Evolutionary conservation across 78 protist genomes (phyloP).

Genomic region (Dictyostelium capitatum): DNA sequence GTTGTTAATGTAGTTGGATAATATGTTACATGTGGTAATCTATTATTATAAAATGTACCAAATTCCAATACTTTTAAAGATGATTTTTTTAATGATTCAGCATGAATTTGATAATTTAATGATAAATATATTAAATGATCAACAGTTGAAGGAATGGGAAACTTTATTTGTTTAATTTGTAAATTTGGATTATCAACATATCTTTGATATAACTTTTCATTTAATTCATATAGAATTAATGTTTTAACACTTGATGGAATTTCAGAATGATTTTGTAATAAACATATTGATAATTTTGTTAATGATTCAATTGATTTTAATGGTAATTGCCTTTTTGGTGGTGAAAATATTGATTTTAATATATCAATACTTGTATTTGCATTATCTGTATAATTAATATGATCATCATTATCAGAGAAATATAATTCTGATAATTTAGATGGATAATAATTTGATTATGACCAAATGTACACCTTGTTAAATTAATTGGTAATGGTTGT

Average conservation of each 20-base stretch:
- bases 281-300: neutral
- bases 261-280: neutral
- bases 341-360: neutral
- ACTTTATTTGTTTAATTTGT: neutral
- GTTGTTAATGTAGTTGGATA: neutral
- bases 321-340: neutral
- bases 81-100: neutral
- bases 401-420: neutral
- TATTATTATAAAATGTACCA: neutral
- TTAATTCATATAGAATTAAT: neutral
- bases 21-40: neutral
- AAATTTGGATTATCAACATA: neutral
- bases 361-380: neutral
- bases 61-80: neutral
- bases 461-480: neutral
- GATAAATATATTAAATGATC: neutral
- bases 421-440: neutral
- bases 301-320: neutral
- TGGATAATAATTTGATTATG: neutral
- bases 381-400: neutral
- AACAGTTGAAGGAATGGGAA: neutral
- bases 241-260: neutral
- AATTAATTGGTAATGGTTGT: neutral
- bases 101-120: conserved; percentile 3
- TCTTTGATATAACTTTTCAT: neutral